Conservation (phyloP, 495 filamentous ascomycete species). For the Penicillium manginii region DNA sequence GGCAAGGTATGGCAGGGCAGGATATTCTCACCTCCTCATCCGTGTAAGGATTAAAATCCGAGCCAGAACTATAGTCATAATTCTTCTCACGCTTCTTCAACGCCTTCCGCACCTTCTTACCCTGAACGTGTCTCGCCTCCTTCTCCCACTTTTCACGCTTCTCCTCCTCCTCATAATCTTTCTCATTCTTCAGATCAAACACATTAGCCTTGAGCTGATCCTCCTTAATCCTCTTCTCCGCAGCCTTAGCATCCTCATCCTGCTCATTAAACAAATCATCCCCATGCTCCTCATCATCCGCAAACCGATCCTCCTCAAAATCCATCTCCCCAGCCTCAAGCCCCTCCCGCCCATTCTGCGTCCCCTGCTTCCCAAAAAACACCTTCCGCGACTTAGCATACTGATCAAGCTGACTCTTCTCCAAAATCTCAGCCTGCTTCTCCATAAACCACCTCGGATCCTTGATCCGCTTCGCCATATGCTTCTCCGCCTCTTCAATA, state of each 20-base stretch:
- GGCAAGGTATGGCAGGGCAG: too few species aligned
- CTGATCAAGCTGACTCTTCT: slow-evolving; percentile 53
- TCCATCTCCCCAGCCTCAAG: slow-evolving; percentile 63
- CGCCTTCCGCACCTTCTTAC: slow-evolving; percentile 77
- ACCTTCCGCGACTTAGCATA: slow-evolving; percentile 52
- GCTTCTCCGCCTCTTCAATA: slow-evolving; percentile 82
- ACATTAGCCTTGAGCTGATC: slow-evolving; percentile 87
- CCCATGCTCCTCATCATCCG: slow-evolving; percentile 85
- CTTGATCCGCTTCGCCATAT: slow-evolving; percentile 73
- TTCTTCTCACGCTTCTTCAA: slow-evolving; percentile 85
- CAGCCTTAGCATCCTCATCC: slow-evolving; percentile 86
- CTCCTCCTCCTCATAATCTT: slow-evolving; percentile 83
- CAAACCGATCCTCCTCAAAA: slow-evolving; percentile 70
- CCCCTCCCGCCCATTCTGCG: slow-evolving; percentile 44
- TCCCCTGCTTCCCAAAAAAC: slow-evolving; percentile 46
- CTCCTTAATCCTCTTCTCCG: slow-evolving; percentile 80
- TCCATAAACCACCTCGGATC: slow-evolving; percentile 81
- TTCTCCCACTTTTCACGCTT: slow-evolving; percentile 68
- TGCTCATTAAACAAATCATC: slow-evolving; percentile 75
- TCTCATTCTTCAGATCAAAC: slow-evolving; percentile 82
- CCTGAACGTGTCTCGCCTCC: slow-evolving; percentile 65
- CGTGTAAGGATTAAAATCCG: slow-evolving; percentile 76
- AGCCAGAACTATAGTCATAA: slow-evolving; percentile 77
- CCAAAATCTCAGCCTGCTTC: slow-evolving; percentile 51
- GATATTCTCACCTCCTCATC: slow-evolving; percentile 46